phyloP scores from a whole-genome alignment of 75 land plant genomes.

The Pinus tabuliformis region DNA sequence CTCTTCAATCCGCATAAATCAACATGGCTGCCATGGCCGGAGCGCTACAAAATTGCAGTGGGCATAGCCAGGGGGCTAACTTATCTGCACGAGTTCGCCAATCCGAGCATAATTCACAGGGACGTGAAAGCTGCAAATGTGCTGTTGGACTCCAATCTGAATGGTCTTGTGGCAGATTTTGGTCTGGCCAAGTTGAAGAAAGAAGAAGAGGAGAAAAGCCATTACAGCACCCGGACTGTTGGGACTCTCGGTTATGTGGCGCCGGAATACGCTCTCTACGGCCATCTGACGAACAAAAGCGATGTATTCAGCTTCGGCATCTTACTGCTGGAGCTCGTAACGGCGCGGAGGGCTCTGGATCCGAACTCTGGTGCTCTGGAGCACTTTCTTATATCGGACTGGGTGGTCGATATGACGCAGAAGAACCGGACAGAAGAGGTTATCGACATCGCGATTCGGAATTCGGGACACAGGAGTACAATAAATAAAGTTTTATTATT shows the following conservation, averaged over 20 bases:
- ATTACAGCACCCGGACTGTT: background rate
- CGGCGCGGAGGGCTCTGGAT: slow-evolving; percentile 13
- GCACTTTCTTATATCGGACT: background rate
- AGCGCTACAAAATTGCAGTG: slow-evolving; percentile 16
- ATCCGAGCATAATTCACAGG: slow-evolving; percentile 32
- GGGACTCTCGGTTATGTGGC: slow-evolving; percentile 25
- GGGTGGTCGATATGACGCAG: slow-evolving; percentile 2
- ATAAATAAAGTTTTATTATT: background rate
- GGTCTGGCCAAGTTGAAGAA: slow-evolving; percentile 30
- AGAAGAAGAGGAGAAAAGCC: background rate
- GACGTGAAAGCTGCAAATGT: slow-evolving; percentile 46
- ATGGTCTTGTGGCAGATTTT: slow-evolving; percentile 41
- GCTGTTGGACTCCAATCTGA: slow-evolving; percentile 24
- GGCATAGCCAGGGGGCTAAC: slow-evolving; percentile 33
- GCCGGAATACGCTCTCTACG: slow-evolving; percentile 16
- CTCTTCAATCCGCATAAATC: background rate
- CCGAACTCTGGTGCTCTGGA: background rate
- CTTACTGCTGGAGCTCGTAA: slow-evolving; percentile 10
- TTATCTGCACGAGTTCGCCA: slow-evolving; percentile 37
- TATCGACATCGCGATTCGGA: slow-evolving; percentile 9
- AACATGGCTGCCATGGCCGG: background rate
- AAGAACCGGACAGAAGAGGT: slow-evolving; percentile 10
- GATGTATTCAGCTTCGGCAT: slow-evolving; percentile 22
- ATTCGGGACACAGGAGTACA: background rate
- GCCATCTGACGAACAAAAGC: slow-evolving; percentile 8